phyloP scores from a whole-genome alignment of 148 eudicot species.

The Dysphania ambrosioides region DNA sequence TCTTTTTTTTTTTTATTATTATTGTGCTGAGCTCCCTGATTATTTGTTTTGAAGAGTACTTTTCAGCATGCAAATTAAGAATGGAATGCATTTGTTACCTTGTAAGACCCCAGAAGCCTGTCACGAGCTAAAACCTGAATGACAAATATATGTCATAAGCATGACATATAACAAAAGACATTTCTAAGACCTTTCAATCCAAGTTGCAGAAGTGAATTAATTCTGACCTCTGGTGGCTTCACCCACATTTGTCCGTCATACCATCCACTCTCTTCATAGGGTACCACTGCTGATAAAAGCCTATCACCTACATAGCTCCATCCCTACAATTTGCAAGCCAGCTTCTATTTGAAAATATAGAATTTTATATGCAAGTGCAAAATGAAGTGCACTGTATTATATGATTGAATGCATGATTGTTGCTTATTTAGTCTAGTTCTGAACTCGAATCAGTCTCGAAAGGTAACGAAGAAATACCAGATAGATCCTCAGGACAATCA shows the following conservation, averaged over 20 bases:
- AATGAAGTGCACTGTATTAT: neutral
- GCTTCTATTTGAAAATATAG: slow-evolving; percentile 1
- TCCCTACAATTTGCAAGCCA: slow-evolving; percentile 48
- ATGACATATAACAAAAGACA: neutral
- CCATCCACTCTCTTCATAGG: slow-evolving; percentile 96
- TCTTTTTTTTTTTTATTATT: neutral
- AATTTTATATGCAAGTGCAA: slow-evolving; percentile 3
- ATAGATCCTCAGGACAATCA: slow-evolving; percentile 84
- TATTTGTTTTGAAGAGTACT: neutral
- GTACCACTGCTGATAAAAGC: slow-evolving; percentile 88
- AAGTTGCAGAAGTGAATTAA: neutral
- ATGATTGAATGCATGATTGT: neutral
- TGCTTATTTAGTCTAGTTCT: neutral
- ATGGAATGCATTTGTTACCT: slow-evolving; percentile 40
- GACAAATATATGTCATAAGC: slow-evolving; percentile 9
- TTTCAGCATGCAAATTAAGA: neutral
- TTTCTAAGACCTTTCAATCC: neutral
- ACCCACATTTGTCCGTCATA: slow-evolving; percentile 99
- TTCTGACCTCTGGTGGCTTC: slow-evolving; percentile 89
- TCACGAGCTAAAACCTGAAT: slow-evolving; percentile 90
- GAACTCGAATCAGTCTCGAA: neutral
- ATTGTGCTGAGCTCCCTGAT: neutral
- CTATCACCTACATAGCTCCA: slow-evolving; percentile 98
- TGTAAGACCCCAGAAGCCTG: slow-evolving; percentile 84
- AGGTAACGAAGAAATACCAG: slow-evolving; percentile 46